Percentiles rank a stretch among this genome's conserved stretches.
Conservation (phyloP, 805 yeast species). For the Nakazawaea sp. region DNA sequence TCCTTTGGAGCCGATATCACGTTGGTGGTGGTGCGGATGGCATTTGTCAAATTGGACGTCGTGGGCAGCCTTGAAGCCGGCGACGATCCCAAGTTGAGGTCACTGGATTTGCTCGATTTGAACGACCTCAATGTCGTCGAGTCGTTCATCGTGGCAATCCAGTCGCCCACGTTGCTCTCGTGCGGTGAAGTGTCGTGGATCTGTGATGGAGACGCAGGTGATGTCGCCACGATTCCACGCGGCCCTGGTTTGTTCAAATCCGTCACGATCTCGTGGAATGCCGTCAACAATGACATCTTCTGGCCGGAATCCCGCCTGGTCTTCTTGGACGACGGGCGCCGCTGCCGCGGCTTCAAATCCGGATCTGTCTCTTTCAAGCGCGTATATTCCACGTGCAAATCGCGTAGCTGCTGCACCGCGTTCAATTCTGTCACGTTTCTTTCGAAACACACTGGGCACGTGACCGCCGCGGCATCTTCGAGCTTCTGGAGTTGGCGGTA, state of each 20-base stretch:
- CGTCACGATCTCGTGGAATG: constrained; percentile 27
- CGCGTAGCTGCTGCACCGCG: constrained; percentile 27
- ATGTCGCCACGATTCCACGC: background rate
- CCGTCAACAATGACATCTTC: constrained; percentile 23
- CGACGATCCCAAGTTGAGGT: constrained; percentile 2
- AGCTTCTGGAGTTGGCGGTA: constrained; percentile 16
- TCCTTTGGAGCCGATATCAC: background rate
- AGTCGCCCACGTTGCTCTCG: constrained; percentile 15
- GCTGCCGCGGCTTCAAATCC: constrained; percentile 5
- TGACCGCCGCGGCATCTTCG: constrained; percentile 14
- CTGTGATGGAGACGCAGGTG: background rate
- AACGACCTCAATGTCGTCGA: constrained; percentile 9
- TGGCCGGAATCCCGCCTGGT: constrained; percentile 5
- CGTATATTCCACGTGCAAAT: constrained; percentile 14
- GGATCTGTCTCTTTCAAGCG: constrained; percentile 5
- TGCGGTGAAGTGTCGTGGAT: constrained; percentile 7
- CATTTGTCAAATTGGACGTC: constrained; percentile 5
- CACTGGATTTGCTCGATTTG: constrained; percentile 4
- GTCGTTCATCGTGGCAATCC: constrained; percentile 17
- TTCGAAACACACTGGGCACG: constrained; percentile 30
- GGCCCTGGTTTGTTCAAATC: constrained; percentile 17
- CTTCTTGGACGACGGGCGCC: constrained; percentile 13
- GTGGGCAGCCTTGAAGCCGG: constrained; percentile 6
- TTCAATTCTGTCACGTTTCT: constrained; percentile 18
- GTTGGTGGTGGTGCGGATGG: constrained; percentile 10